Percentiles rank a stretch among this genome's conserved stretches.
Conservation (phyloP, 2,329 filamentous ascomycete species). For the Penicillium sp. region DNA sequence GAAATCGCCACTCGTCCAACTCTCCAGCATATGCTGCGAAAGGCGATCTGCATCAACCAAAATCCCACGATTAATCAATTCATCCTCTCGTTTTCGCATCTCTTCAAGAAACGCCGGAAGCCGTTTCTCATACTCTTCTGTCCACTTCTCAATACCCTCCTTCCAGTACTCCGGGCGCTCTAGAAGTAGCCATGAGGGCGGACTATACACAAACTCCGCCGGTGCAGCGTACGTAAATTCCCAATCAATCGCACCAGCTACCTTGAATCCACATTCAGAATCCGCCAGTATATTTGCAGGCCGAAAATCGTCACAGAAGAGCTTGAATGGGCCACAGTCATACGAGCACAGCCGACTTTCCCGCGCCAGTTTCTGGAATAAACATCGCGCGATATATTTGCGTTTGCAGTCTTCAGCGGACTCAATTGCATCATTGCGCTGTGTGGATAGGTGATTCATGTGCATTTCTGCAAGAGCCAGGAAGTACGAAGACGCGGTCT, state of each 20-base stretch:
- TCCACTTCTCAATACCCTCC: constrained; percentile 32
- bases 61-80: constrained; percentile 3
- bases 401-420: constrained; percentile 21
- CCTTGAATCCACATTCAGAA: constrained; percentile 14
- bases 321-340: constrained; percentile 22
- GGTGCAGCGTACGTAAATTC: constrained; percentile 25
- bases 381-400: constrained; percentile 20
- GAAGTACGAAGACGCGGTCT: constrained; percentile 37
- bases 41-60: constrained; percentile 14
- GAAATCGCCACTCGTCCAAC: constrained; percentile 22
- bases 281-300: constrained; percentile 25
- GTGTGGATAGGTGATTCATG: constrained; percentile 35
- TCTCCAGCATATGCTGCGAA: constrained; percentile 17
- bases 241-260: constrained; percentile 26
- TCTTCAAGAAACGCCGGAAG: constrained; percentile 17
- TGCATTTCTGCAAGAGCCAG: constrained; percentile 39
- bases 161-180: constrained; percentile 27
- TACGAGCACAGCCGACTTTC: constrained; percentile 16
- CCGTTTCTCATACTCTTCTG: constrained; percentile 33
- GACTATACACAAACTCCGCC: constrained; percentile 16
- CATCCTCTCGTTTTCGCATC: constrained; percentile 16
- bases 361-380: constrained; percentile 20
- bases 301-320: constrained; percentile 26
- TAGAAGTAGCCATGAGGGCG: constrained; percentile 22
- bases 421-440: constrained; percentile 37